Evolutionary conservation across 208 protist species (phyloP), one percentile per base, ranked within the genome.

Genomic region (Trypanosoma cruzi): DNA sequence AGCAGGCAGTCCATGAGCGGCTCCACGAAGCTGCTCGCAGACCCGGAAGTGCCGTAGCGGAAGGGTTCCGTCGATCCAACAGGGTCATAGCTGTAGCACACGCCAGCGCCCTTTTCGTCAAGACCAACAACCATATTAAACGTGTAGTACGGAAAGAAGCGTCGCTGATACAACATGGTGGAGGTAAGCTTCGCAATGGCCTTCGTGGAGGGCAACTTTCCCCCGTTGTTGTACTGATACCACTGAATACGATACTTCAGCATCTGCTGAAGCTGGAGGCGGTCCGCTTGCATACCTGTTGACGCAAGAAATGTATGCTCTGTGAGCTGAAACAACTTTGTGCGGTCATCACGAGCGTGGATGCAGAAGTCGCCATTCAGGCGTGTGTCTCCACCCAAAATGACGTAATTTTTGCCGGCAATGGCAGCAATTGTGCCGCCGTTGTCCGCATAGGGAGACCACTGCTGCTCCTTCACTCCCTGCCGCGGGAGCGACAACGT

Each of bases 81-180:
- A 16, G 97, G 96, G 80, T 99, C 99, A 80, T 99, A 99, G 73
- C 85, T 92, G 88, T 98, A 99, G 57, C 99, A 97, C 58, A 96
- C 95, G 26, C 98, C 98, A 34, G 93, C 67, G 22, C 98, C 98
- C 22, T 97, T 68, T 49, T 96, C 88, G 77, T 99, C 90, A 18
- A 99, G 67, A 29, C 99, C 99, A 18, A 88, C 98, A 20, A 99
- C 73, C 70, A 99, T 93, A 85, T 99, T 99, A 84, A 99, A 99
- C 4, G 98, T 98, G 88, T 99, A 99, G 80, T 98, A 99, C 16
- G 99, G 99, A 84, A 99, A 99, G 80, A 99, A 99, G 65, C 99
- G 92, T 36, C 96, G 93, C 55, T 93, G 80, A 76, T 99, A 99
- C 4, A 99, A 89, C 48, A 97, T 96, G 26, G 94, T 99, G n/a